Evolutionary conservation across 2,329 filamentous ascomycete species (phyloP).

Genomic region (Aspergillus udagawae): DNA sequence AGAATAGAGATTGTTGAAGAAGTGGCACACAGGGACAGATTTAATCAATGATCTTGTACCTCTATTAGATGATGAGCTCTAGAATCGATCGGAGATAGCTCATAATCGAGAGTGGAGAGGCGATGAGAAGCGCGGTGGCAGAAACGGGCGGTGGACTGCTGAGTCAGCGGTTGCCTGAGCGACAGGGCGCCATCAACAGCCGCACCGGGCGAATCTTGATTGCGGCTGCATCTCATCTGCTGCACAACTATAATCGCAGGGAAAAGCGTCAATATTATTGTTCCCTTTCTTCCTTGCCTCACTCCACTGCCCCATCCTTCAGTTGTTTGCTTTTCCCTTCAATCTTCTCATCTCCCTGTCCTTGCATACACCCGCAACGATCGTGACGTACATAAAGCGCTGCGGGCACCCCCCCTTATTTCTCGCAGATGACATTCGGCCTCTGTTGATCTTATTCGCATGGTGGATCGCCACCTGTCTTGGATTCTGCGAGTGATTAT

Average conservation of each 20-base stretch:
- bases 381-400: slow-evolving; percentile 14
- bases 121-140: slow-evolving; percentile 27
- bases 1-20: background rate
- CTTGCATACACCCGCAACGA: slow-evolving; percentile 17
- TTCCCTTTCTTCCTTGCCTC: slow-evolving; percentile 6
- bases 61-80: background rate
- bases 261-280: slow-evolving; percentile 11
- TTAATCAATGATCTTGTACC: background rate
- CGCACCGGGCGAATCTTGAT: slow-evolving; percentile 8
- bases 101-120: slow-evolving; percentile 13
- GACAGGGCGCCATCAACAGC: slow-evolving; percentile 31
- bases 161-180: slow-evolving; percentile 36
- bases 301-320: slow-evolving; percentile 1
- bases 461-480: slow-evolving; percentile 8
- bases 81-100: background rate
- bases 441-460: slow-evolving; percentile 17
- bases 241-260: background rate
- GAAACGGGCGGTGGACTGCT: slow-evolving; percentile 25
- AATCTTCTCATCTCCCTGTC: slow-evolving; percentile 1
- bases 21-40: background rate
- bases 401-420: slow-evolving; percentile 13
- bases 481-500: slow-evolving; percentile 2
- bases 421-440: slow-evolving; percentile 17
- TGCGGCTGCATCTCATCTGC: slow-evolving; percentile 8
- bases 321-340: background rate